Conservation (phyloP, 192 early-diverging fungal species). For the Rhizophlyctis rosea region DNA sequence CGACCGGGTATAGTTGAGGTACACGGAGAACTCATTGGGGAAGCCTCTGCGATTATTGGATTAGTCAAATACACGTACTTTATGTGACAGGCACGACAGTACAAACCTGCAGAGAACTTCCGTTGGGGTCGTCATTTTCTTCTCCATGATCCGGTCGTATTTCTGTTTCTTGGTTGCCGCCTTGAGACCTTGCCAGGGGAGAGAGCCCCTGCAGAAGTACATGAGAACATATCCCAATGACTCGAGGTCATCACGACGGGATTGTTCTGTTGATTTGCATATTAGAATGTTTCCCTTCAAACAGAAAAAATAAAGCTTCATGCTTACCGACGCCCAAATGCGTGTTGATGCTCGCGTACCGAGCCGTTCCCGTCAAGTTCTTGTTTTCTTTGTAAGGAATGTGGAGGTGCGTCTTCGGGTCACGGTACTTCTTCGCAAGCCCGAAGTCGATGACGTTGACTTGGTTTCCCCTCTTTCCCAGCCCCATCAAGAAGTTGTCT, state of each 20-base stretch:
- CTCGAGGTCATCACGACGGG: slow-evolving; percentile 62
- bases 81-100: too few species aligned
- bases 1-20: slow-evolving; percentile 61
- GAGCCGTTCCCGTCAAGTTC: slow-evolving; percentile 62
- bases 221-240: slow-evolving; percentile 64
- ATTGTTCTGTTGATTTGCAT: slow-evolving; percentile 46
- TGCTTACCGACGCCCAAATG: slow-evolving; percentile 46
- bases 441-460: slow-evolving; percentile 69
- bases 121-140: slow-evolving; percentile 67
- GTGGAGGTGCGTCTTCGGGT: slow-evolving; percentile 61
- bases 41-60: slow-evolving; percentile 42
- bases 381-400: slow-evolving; percentile 69
- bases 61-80: not conserved
- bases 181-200: slow-evolving; percentile 65
- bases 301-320: slow-evolving; percentile 9
- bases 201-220: slow-evolving; percentile 61
- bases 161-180: slow-evolving; percentile 68
- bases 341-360: slow-evolving; percentile 60
- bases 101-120: slow-evolving; percentile 50
- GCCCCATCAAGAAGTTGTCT: slow-evolving; percentile 62
- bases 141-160: slow-evolving; percentile 68
- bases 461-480: slow-evolving; percentile 60
- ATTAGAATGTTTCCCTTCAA: slow-evolving; percentile 4
- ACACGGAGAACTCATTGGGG: slow-evolving; percentile 62
- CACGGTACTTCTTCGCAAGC: slow-evolving; percentile 62